A percentile compares a stretch with the other conserved stretches of the same genome.
Conservation (phyloP, 2,329 filamentous ascomycete species). For the Aspergillus sp. region DNA sequence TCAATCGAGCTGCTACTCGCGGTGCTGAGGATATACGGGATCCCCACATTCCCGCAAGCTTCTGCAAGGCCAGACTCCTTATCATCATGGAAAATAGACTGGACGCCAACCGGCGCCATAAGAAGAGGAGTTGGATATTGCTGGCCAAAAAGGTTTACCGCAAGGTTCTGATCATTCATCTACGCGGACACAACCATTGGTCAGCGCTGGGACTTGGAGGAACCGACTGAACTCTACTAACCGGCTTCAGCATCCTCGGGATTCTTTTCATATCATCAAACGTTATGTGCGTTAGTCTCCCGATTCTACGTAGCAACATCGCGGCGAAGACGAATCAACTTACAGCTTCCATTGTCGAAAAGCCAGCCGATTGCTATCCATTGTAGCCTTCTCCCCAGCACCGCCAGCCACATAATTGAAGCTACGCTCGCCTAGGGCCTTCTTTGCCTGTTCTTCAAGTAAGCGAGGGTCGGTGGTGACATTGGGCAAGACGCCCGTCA, state of each 20-base stretch:
- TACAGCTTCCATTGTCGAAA: conserved; percentile 56
- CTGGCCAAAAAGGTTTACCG: conserved; percentile 55
- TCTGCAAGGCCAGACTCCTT: conserved; percentile 65
- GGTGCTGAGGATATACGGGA: conserved; percentile 70
- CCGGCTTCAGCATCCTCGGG: conserved; percentile 52
- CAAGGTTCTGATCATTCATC: conserved; percentile 49
- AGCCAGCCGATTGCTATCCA: conserved; percentile 61
- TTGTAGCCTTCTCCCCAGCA: conserved; percentile 62
- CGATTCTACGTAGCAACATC: not conserved
- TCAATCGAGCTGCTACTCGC: conserved; percentile 66
- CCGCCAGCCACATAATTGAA: conserved; percentile 66
- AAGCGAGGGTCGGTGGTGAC: conserved; percentile 62
- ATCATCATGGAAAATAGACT: conserved; percentile 66
- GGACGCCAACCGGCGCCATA: conserved; percentile 70
- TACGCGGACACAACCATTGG: conserved; percentile 13
- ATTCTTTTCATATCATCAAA: conserved; percentile 42
- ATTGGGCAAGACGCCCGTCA: conserved; percentile 50
- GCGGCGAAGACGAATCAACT: conserved; percentile 9
- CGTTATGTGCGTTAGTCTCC: conserved; percentile 5
- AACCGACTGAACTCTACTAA: conserved; percentile 10
- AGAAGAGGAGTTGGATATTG: conserved; percentile 57
- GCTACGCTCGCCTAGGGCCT: conserved; percentile 49
- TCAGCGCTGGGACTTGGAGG: not conserved
- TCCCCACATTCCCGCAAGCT: conserved; percentile 60
- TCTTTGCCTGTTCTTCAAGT: conserved; percentile 58